Evolutionary conservation across 2,329 filamentous ascomycete genomes (phyloP).

Genomic region (Bipolaris gigantea): DNA sequence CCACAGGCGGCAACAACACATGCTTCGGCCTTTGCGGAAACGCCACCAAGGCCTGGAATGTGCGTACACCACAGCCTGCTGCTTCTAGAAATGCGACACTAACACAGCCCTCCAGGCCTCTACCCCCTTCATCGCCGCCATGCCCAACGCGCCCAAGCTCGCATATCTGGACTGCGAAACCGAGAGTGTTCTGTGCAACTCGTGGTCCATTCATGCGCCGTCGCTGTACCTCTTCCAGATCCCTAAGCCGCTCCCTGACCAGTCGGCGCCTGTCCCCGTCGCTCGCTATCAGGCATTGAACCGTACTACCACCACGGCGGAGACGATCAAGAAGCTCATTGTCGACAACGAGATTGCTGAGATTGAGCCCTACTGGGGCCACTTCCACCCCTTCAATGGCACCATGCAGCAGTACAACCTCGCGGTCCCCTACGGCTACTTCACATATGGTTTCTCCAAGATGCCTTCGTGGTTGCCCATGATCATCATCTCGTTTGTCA

Average conservation of each 20-base stretch:
- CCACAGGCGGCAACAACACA: conserved; percentile 77
- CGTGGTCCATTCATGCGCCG: conserved; percentile 68
- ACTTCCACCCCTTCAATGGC: conserved; percentile 78
- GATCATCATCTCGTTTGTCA: conserved; percentile 72
- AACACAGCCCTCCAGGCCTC: conserved; percentile 53
- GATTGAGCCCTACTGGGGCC: conserved; percentile 60
- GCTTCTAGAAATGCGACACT: conserved; percentile 1
- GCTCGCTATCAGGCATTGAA: conserved; percentile 69
- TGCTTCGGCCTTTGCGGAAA: conserved; percentile 71
- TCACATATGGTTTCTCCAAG: conserved; percentile 63
- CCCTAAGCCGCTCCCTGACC: conserved; percentile 62
- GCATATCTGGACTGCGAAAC: conserved; percentile 73
- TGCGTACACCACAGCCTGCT: conserved; percentile 29
- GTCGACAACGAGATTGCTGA: conserved; percentile 61
- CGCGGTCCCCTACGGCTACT: conserved; percentile 66
- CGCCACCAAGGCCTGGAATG: conserved; percentile 63
- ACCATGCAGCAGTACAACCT: conserved; percentile 64
- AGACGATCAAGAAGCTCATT: conserved; percentile 64
- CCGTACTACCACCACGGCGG: conserved; percentile 66
- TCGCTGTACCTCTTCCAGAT: conserved; percentile 67
- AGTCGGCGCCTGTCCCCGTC: conserved; percentile 64
- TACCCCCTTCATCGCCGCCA: conserved; percentile 62
- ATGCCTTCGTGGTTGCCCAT: conserved; percentile 75
- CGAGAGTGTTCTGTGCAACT: conserved; percentile 73
- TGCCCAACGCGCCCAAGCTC: conserved; percentile 66